Base-by-base conservation (phyloP, 2,329 filamentous ascomycete genomes). In the Ceratocystis harringtonii region DNA sequence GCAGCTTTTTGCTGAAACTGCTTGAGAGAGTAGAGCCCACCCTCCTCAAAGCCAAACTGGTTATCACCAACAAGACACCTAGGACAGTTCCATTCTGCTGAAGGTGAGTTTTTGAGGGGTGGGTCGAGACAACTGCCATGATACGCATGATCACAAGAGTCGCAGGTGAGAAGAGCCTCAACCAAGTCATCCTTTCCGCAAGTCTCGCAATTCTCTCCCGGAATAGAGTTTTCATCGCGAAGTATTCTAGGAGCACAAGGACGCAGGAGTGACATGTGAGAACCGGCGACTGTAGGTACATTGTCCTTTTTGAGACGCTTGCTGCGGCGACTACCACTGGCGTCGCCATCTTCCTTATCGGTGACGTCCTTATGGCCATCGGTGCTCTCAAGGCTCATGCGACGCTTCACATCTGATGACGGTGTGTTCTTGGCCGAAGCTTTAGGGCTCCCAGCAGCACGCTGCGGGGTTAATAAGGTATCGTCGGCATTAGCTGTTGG, bases 41-140 rank as follows among this genome's bases (percentile, higher is more conserved):
- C 94, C 74, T 99, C 94, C 72, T 97, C 92, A 68, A 99, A 99
- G 0, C 94, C 94, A 71, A 96, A 99, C 69, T 97, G 91, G 48
- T 92, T 92, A 66, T 95, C 95, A 60, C 94, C 94, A 28, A 99
- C 94, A 30, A 99, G 82, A 73, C 94, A 99, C 71, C 91, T 85
- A 0, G 94, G 88, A 70, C 94, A 99, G 73, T 97, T 92, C 94
- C 94, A 99, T 72, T 97, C 94, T 64, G 85, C 81, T 28, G 94
- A 88, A 0, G 91, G 90, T 69, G 88, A 84, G 7, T 81, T 78
- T 70, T 87, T 88, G 55, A 95, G 77, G 1, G 89, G 90, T 43
- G 92, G 92, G 69, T 99, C 94, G 22, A 97, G 82, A 72, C 94
- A 99, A 67, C 85, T 81, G 70, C 87, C 89, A 73, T 99, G 94